Base-by-base conservation (phyloP, 2,329 filamentous ascomycete species). In the Calonectria pseudoreteaudii region DNA sequence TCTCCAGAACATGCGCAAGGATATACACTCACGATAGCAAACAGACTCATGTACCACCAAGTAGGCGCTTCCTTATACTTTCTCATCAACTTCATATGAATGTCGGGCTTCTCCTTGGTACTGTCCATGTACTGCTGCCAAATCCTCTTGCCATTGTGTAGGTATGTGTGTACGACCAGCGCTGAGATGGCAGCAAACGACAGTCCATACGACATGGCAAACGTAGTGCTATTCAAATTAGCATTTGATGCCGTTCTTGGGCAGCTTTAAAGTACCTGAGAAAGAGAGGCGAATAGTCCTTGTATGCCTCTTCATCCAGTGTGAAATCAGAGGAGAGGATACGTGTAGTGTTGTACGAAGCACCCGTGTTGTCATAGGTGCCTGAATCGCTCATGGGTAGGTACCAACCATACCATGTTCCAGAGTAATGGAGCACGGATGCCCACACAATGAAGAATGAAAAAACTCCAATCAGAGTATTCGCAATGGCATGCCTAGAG, bases 181-280 rank as follows among this genome's bases (percentile, higher is more conserved):
- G 93, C 90, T 0, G 93, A 86, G 50, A 95, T 93, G 65, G 92
- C 90, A 4, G 94, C 93, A 80, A 95, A 95, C 0, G 92, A 94
- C 2, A 95, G 84, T 0, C 93, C 94, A 78, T 95, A 95, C 0
- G 89, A 88, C 72, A 95, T 84, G 74, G 92, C 89, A 80, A 94
- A 95, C 0, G 93, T 93, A 1, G 93, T 94, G 75, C 92, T 94
- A 5, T 64, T 4, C 23, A 20, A 26, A 70, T 81, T 5, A 81
- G 79, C 16, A 16, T 10, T 20, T 14, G 13, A 18, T 8, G 10
- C 8, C 20, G 18, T 3, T 6, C 14, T 31, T 5, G 10, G 11
- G n/a, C 14, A 2, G 10, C 4, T 18, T 18, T 28, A 8, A 74
- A 79, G 26, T 77, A 87, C 88, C 88, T 90, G 65, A 95, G 86